Evolutionary conservation across 768 basidiomycete genomes (phyloP), one percentile per base, ranked within the genome.

Genomic region (Mycena latifolia): DNA sequence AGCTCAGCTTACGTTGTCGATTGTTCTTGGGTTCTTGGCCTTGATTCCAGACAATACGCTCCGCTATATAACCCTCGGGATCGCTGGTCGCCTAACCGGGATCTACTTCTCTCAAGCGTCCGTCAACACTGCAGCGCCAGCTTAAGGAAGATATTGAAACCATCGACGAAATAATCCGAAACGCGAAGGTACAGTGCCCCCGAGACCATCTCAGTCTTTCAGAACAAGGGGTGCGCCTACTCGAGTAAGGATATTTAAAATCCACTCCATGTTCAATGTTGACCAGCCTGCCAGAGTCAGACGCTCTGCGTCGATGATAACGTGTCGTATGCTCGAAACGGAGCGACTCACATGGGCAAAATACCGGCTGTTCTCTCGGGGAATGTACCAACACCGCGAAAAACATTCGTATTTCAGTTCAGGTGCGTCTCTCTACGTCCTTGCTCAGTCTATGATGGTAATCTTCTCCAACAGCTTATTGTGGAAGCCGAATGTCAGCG

Each of bases 11-110:
- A 24, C 9, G 8, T 2, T n/a, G 20, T 46, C 55, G 2, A 22
- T 56, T 7, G 17, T 50, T 0, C 46, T 60, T 14, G 58, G 17
- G 15, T 27, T 9, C 11, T 3, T n/a, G n/a, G n/a, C n/a, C n/a
- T n/a, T n/a, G n/a, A n/a, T n/a, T n/a, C n/a, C n/a, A n/a, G n/a
- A n/a, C 58, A 31, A 51, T 29, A 25, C 48, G 0, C 25, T 62
- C 17, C 61, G 61, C 33, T 62, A 54, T 33, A 54, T 33, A 12
- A 28, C 27, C 41, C 28, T 62, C 15, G 61, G n/a, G 6, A 11
- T 62, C 25, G 7, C 27, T n/a, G 31, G 14, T 2, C 11, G 41
- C 27, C 9, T 29, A 1, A 24, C 29, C 1, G 15, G 54, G 1
- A 12, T 35, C 45, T 37, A 55, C 45, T n/a, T 39, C 54, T 20